These are phyloP conservation scores for Chimonanthus praecox DNA, from an alignment of 164 flowering plant genomes.

Conservation along the genomic window DNA sequence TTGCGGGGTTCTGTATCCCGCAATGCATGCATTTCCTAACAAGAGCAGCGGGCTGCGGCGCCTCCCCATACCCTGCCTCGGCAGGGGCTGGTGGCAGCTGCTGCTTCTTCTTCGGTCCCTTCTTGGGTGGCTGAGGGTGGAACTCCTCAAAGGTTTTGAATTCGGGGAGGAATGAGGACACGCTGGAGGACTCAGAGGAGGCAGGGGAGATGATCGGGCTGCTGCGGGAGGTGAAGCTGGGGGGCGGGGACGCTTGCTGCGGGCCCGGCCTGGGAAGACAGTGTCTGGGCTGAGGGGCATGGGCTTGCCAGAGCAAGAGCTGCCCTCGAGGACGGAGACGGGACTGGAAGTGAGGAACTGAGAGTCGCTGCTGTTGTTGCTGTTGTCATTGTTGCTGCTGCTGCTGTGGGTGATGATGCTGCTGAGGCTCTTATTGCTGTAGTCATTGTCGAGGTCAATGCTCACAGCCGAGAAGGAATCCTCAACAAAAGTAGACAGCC, in stretches of 20 bases:
- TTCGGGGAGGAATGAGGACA: too few species aligned
- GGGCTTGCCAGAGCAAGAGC: constrained; percentile 47
- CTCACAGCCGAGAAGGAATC: constrained; percentile 61
- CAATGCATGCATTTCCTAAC: constrained; percentile 86
- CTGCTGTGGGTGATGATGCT: background rate
- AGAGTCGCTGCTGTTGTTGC: constrained; percentile 1
- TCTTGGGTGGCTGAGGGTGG: constrained; percentile 14
- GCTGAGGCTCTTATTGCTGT: constrained; percentile 1
- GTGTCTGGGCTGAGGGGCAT: constrained; percentile 31
- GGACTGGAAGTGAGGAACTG: constrained; percentile 72
- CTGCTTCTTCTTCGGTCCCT: constrained; percentile 11
- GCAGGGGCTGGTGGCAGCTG: background rate
- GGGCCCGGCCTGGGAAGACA: constrained; percentile 45
- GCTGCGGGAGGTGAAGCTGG: constrained; percentile 60
- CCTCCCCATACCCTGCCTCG: background rate
- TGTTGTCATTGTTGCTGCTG: constrained; percentile 4
- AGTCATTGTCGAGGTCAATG: constrained; percentile 33
- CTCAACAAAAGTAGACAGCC: constrained; percentile 83
- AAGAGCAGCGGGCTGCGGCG: constrained; percentile 18
- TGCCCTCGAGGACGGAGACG: constrained; percentile 81
- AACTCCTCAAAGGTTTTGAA: too few species aligned
- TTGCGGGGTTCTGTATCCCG: constrained; percentile 86
- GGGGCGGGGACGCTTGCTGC: constrained; percentile 88
- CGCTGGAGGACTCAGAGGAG: constrained; percentile 29
- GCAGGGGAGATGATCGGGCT: constrained; percentile 44